Evolutionary conservation across 177 flowering plant species (phyloP), one percentile per base, ranked within the genome.

Genomic region (Telopea speciosissima): DNA sequence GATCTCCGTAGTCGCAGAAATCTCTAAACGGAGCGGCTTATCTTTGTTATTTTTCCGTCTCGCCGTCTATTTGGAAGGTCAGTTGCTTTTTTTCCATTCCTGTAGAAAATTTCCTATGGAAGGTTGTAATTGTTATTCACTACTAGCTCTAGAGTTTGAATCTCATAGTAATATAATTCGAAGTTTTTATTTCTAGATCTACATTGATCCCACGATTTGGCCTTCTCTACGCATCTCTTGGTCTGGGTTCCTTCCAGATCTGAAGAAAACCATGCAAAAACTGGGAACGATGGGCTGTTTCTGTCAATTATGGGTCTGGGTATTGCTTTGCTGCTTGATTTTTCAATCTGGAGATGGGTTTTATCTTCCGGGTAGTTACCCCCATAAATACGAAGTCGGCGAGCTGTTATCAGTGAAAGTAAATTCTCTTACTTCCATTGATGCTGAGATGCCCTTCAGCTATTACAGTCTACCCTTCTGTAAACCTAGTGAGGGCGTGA

Each of bases 331-430:
- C n/a, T 79, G 77, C 72, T 67, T 85, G 75, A 19, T 86, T 54
- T 68, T 79, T 75, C 73, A 79, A 70, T 73, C 79, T 23, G 86
- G 80, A 7, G 61, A 75, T 79, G 93, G 91, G 63, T 89, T 82
- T 80, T 87, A 90, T 66, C 85, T 89, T 24, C 93, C 92, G 9
- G 92, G 96, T 36, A 90, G 92, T 76, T 90, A 88, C 69, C 91
- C 89, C 17, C 89, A 83, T 72, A 87, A 84, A 60, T 78, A 90
- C 68, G 78, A 0, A 0, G 65, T 82, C 24, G 87, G 93, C 8
- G 88, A 84, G 56, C 8, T 11, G 21, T 74, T 87, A 19, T 81
- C 83, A 0, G 90, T 87, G 75, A 90, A 90, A 74, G 96, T 89
- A 68, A 90, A 89, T 77, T 89, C 96, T 5, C 72, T 90, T 68